Evolutionary conservation across 225 moss, liverwort and hornwort species (phyloP), one percentile per base, ranked within the genome.

Genomic region (Rhytidiadelphus loreus): DNA sequence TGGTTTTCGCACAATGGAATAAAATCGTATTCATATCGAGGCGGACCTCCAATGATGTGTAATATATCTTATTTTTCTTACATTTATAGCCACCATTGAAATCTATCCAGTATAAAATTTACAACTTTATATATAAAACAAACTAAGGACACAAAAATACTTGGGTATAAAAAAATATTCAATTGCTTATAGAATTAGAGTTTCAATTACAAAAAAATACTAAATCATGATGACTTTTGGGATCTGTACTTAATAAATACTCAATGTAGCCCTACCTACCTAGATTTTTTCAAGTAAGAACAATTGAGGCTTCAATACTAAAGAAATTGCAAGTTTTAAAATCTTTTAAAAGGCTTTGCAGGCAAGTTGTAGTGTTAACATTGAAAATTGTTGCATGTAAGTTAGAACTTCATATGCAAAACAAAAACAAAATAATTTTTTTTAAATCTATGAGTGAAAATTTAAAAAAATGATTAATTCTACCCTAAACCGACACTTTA

Each of bases 41-140:
- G 92, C n/a, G 90, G 92, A 71, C 14, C 60, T 81, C 23, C 19
- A 48, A 92, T 92, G 92, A n/a, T 43, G 6, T 92, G 92, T 92
- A 90, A 85, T 20, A 77, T 29, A 39, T 52, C 7, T 22, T 20
- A 1, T 15, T 72, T 13, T 0, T 23, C 2, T 25, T 68, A 37
- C 19, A 25, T 25, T 57, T 65, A 32, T 19, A 20, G 2, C 46
- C 12, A 22, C 15, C 4, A 30, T 77, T 44, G 12, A 65, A 56
- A 30, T 37, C 8, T 44, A 35, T 77, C 9, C 0, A 66, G 17
- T 84, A 57, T 37, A 12, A 13, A 58, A 39, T 68, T 46, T 66
- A 50, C 17, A 62, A 9, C 12, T 71, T 73, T 7, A n/a, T 46
- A 48, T 70, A 3, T n/a, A 50, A 4, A 59, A 71, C 13, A 11